Base-by-base conservation (phyloP, 495 filamentous ascomycete species). In the Penicillium cinerascens region DNA sequence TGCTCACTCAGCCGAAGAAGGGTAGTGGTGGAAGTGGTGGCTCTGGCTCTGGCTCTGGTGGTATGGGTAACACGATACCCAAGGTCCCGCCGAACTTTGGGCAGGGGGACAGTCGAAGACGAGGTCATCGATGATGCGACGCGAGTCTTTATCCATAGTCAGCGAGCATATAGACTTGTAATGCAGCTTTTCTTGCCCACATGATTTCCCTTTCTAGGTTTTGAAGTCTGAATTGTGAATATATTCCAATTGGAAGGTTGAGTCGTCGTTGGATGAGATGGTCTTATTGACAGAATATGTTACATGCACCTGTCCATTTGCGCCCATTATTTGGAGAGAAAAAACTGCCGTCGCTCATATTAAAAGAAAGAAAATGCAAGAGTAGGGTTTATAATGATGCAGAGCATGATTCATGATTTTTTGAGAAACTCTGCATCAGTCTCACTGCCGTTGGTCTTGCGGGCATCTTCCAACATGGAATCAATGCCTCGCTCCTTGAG, bases 401-500 rank as follows among this genome's bases (percentile, higher is more conserved):
- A 7, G 10, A 20, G 23, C 13, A 27, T 15, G 45, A 18, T 44
- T 60, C 51, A 66, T 41, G 63, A 64, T 17, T 64, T 78, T 56
- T 79, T 82, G 67, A 92, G 76, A 58, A 88, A 80, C 55, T 87
- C 78, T 16, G 82, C 75, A 65, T 96, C 89, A 49, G 85, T 90
- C 54, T 95, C 91, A 52, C 80, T 87, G 61, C 84, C 29, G 29
- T 33, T 89, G 58, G 86, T 84, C 62, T 89, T 87, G 37, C 88
- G 77, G 6, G 89, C 91, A 58, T 96, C 91, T 6, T 89, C 88
- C 15, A 96, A 68, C 78, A 96, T 87, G 47, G 81, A 80, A 65
- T 96, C 89, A 62, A 96, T 92, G 52, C 91, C 91, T 49, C 82
- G 80, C 41, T 91, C 83, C 65, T 92, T 91, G 15, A 96, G 76